A percentile compares a stretch with the other conserved stretches of the same genome.
Evolutionary conservation across 345 rosid genomes (phyloP).

Genomic region (Kernera saxatilis): DNA sequence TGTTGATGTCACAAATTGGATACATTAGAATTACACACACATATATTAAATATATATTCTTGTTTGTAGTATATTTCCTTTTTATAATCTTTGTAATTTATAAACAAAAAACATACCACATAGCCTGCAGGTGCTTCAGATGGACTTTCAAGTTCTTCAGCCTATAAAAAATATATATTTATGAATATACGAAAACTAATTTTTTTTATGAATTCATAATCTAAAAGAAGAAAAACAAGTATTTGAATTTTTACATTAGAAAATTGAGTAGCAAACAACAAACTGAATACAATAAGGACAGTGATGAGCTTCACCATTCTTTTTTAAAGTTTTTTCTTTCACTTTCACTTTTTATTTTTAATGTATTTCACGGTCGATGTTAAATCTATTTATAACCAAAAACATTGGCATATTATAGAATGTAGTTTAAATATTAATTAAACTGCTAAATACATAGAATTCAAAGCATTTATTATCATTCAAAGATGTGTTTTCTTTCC

Average conservation of each 20-base stretch:
- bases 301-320: background rate
- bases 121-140: background rate
- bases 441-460: background rate
- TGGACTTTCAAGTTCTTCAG: background rate
- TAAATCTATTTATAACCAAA: background rate
- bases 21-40: background rate
- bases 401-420: background rate
- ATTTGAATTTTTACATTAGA: background rate
- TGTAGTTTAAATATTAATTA: background rate
- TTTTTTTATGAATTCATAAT: background rate
- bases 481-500: background rate
- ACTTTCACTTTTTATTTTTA: background rate
- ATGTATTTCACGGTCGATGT: background rate
- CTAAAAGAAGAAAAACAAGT: background rate
- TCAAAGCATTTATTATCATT: background rate
- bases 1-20: background rate
- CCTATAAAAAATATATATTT: background rate
- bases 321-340: background rate
- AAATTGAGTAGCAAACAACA: constrained; percentile 8
- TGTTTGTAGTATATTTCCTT: background rate
- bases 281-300: background rate
- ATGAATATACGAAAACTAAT: background rate
- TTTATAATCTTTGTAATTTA: background rate
- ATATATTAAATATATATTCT: background rate
- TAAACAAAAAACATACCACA: background rate